Base-by-base conservation (phyloP, 2,329 filamentous ascomycete genomes). In the Rugonectria rugulosa region DNA sequence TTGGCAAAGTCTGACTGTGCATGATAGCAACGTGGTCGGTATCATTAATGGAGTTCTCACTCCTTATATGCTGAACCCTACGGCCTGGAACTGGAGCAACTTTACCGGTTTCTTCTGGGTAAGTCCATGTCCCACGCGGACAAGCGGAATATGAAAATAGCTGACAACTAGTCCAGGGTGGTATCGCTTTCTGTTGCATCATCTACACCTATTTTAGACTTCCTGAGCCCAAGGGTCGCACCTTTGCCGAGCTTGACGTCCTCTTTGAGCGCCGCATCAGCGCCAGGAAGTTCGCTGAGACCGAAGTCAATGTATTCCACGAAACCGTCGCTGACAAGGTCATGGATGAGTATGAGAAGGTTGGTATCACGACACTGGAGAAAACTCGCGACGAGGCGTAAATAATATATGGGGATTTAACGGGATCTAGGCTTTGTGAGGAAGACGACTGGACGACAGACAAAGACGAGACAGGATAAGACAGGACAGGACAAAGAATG, bases 31-130 rank as follows among this genome's bases (percentile, higher is more conserved):
- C 68, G 78, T 96, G 45, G 89, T 93, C 37, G 88, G 85, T 60
- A 96, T 97, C 63, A 76, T 96, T 66, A 91, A 87, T 69, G 88
- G 86, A 45, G 88, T 96, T 4, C 75, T 97, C 34, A 96, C 91
- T 0, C 92, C 92, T 0, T 96, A 96, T 75, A 97, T 97, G 92
- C 82, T 96, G 36, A 97, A 97, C 75, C 91, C 92, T 0, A 82
- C 80, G 1, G 89, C 86, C 1, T 97, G 93, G 92, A 79, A 96
- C 74, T 97, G 92, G 92, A 81, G 85, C 57, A 95, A 95, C 75
- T 95, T 84, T 66, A 85, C 92, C 1, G 92, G 92, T 23, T 96
- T 96, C 77, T 96, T 96, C 79, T 92, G 92, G 90, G 75, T 82
- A 71, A 67, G 79, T 67, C 26, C 6, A 14, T 38, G 42, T 61